A percentile compares a stretch with the other conserved stretches of the same genome.
phyloP scores from a whole-genome alignment of 73 alveolate genomes.

The Diophrys sp. region DNA sequence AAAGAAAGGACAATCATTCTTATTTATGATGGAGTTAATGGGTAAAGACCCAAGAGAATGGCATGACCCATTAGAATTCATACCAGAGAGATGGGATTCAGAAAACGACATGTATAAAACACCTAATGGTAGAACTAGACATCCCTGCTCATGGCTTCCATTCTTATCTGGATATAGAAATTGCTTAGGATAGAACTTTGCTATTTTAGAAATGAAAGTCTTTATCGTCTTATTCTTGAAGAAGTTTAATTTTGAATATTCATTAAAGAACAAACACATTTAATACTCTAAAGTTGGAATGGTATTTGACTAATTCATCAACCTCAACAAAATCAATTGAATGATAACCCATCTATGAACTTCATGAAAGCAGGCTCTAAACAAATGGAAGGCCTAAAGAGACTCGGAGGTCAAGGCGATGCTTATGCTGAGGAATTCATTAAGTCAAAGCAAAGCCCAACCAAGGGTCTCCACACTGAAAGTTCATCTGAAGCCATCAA shows the following conservation, averaged over 20 bases:
- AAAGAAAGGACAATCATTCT: neutral
- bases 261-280: too few species aligned
- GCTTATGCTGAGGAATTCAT: too few species aligned
- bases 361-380: too few species aligned
- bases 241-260: neutral
- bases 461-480: too few species aligned
- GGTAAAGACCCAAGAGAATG: constrained; percentile 11
- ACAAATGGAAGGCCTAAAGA: too few species aligned
- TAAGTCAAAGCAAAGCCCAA: too few species aligned
- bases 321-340: too few species aligned
- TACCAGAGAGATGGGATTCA: constrained; percentile 44
- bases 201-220: neutral
- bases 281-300: too few species aligned
- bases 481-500: too few species aligned
- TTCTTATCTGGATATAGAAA: constrained; percentile 29
- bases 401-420: too few species aligned
- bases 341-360: too few species aligned
- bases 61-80: constrained; percentile 12
- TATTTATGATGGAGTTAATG: neutral
- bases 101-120: constrained; percentile 2
- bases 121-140: constrained; percentile 8
- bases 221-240: neutral
- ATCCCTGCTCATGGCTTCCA: constrained; percentile 20
- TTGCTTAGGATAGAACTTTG: constrained; percentile 39
- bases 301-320: too few species aligned